These are phyloP conservation scores for Naganishia friedmannii DNA, from an alignment of 768 basidiomycete species.

Conservation along the genomic window DNA sequence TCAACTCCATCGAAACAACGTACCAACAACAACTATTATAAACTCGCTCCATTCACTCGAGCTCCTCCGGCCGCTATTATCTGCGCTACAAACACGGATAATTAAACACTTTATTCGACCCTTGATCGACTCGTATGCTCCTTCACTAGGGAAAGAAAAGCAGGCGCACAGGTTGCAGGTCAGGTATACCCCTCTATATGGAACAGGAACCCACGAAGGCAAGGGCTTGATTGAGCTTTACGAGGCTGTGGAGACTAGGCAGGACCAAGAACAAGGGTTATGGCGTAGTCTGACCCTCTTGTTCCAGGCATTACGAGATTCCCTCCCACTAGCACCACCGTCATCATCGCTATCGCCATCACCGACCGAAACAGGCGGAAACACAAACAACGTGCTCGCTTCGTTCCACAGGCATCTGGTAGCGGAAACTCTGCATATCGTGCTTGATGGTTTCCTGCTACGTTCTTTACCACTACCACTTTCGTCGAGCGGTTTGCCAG, in stretches of 20 bases:
- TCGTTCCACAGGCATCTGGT: constrained; percentile 10
- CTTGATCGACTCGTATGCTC: constrained; percentile 7
- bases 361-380: background rate
- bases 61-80: constrained; percentile 7
- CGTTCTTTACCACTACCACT: background rate
- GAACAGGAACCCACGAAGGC: background rate
- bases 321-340: background rate
- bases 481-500: too few relatives aligned
- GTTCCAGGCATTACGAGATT: background rate
- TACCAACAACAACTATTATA: background rate
- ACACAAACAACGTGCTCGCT: background rate
- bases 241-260: too few relatives aligned
- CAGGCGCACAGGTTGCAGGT: background rate
- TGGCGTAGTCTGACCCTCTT: background rate
- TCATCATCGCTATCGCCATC: background rate
- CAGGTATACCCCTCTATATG: background rate
- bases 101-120: constrained; percentile 14
- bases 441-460: background rate
- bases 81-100: background rate
- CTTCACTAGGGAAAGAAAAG: too few relatives aligned
- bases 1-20: background rate
- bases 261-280: background rate
- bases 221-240: background rate
- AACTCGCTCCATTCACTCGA: constrained; percentile 6
- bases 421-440: background rate